A percentile compares a stretch with the other conserved stretches of the same genome.
Conservation (phyloP, 106 monocot species). For the Phalaenopsis aphrodite region DNA sequence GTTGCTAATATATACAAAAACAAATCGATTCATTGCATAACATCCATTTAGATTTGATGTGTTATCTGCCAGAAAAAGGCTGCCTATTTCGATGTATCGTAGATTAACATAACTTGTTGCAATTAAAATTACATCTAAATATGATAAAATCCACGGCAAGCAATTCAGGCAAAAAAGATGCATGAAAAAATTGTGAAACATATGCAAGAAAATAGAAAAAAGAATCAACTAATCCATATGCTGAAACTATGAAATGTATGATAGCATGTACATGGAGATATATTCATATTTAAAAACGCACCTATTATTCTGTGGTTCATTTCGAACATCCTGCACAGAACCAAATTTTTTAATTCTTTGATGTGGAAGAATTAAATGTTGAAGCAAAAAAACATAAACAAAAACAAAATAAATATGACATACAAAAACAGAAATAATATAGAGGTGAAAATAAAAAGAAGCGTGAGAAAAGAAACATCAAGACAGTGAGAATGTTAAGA, state of each 20-base stretch:
- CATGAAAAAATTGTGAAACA: neutral
- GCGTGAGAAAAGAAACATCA: neutral
- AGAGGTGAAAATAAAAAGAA: neutral
- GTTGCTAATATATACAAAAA: neutral
- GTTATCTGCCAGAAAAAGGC: neutral
- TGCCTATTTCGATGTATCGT: neutral
- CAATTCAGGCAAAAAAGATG: neutral
- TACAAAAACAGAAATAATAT: neutral
- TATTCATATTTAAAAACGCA: slow-evolving; percentile 10
- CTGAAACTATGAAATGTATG: neutral
- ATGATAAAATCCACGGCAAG: neutral
- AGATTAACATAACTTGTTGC: neutral
- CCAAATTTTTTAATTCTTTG: neutral
- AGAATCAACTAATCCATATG: neutral
- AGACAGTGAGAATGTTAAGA: neutral
- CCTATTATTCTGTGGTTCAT: slow-evolving; percentile 46
- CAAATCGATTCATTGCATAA: neutral
- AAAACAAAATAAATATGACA: neutral
- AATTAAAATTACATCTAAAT: neutral
- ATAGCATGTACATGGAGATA: neutral
- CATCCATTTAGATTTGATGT: neutral
- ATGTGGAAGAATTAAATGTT: neutral
- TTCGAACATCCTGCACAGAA: slow-evolving; percentile 51
- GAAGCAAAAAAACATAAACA: neutral
- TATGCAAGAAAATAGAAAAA: neutral